These are phyloP conservation scores for Podaxis rugospora DNA, from an alignment of 768 basidiomycete species.

Conservation along the genomic window DNA sequence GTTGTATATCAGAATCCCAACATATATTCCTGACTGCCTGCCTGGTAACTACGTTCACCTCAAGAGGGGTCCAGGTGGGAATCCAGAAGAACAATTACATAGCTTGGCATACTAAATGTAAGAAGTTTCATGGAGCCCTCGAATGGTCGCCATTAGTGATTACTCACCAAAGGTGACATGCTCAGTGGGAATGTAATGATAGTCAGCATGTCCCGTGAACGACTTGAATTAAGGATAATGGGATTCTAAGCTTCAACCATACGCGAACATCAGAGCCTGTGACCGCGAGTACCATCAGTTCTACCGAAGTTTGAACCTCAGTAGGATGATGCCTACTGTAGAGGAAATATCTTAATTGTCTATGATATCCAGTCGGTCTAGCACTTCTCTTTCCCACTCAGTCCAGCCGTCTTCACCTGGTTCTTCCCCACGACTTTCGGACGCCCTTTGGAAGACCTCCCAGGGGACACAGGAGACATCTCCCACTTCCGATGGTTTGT, in stretches of 20 bases:
- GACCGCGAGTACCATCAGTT: conserved; percentile 6
- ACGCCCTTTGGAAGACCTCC: conserved; percentile 65
- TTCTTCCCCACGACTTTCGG: conserved; percentile 42
- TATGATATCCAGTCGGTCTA: conserved; percentile 61
- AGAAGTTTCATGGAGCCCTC: background rate
- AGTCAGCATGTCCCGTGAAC: background rate
- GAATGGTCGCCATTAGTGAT: background rate
- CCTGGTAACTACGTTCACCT: background rate
- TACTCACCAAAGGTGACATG: background rate
- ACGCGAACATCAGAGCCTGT: background rate
- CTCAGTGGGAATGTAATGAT: background rate
- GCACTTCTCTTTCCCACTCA: conserved; percentile 81
- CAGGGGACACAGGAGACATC: conserved; percentile 68
- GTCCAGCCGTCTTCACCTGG: conserved; percentile 63
- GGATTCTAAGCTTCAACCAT: background rate
- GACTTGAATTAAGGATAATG: background rate
- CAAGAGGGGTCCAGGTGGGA: background rate
- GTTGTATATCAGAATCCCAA: background rate
- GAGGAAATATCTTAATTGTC: conserved; percentile 18
- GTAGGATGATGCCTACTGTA: background rate
- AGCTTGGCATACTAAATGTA: background rate
- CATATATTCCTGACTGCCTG: background rate
- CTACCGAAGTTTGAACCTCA: conserved; percentile 2
- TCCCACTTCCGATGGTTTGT: conserved; percentile 31
- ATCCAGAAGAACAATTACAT: background rate